A percentile compares a stretch with the other conserved stretches of the same genome.
Conservation (phyloP, 352 stramenopile species). For the Phytophthora palmivora region DNA sequence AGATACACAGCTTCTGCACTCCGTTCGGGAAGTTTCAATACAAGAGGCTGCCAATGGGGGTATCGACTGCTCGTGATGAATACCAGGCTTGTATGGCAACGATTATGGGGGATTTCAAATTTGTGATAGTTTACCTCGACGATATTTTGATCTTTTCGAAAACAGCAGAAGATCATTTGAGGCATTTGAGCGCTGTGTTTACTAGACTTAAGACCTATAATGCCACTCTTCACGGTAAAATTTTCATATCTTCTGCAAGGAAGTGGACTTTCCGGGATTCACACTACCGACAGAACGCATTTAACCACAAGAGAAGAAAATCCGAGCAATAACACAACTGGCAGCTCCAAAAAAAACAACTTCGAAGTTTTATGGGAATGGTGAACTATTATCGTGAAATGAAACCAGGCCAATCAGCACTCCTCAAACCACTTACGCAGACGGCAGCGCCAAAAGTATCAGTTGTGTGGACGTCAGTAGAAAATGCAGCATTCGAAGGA, state of each 20-base stretch:
- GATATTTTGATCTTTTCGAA: constrained; percentile 19
- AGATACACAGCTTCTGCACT: constrained; percentile 6
- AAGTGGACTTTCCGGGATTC: constrained; percentile 9
- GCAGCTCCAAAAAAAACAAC: constrained; percentile 2
- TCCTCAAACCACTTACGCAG: constrained; percentile 1
- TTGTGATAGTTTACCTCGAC: constrained; percentile 22
- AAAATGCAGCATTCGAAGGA: constrained; percentile 5
- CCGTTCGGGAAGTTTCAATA: too few relatives aligned
- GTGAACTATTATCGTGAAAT: constrained; percentile 21
- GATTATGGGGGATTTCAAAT: constrained; percentile 5
- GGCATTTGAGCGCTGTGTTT: constrained; percentile 6
- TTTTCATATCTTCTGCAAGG: constrained; percentile 5
- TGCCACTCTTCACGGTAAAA: too few relatives aligned
- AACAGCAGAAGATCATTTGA: constrained; percentile 8
- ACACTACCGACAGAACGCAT: not conserved
- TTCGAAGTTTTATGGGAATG: constrained; percentile 8
- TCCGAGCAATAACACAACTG: not conserved
- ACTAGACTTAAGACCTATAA: constrained; percentile 2
- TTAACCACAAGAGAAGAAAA: too few relatives aligned
- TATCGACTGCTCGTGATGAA: constrained; percentile 16
- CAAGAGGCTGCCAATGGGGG: constrained; percentile 11
- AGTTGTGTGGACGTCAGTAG: constrained; percentile 6
- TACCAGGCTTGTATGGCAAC: constrained; percentile 20
- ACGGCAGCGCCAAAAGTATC: not conserved
- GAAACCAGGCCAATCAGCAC: constrained; percentile 2